Evolutionary conservation across 768 basidiomycete species (phyloP).

Genomic region (Pisolithus albus): DNA sequence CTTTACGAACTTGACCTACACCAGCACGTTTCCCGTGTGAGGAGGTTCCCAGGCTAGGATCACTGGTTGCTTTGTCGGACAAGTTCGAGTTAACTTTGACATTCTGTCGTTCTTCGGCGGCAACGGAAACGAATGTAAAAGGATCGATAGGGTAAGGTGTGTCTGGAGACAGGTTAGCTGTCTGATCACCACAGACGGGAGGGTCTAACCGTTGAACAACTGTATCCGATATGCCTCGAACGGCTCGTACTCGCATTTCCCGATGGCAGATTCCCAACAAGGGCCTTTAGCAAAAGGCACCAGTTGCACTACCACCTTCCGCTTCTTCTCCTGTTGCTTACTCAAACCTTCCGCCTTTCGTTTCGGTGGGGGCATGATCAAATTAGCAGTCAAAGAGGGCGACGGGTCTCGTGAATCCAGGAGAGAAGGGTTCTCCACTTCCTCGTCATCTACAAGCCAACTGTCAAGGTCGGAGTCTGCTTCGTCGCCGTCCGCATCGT

Average conservation of each 20-base stretch:
- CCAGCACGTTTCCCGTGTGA: conserved; percentile 22
- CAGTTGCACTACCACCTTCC: conserved; percentile 71
- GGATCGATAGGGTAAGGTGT: conserved; percentile 69
- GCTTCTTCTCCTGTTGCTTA: conserved; percentile 53
- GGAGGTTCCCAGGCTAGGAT: conserved; percentile 9
- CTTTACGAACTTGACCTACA: conserved; percentile 37
- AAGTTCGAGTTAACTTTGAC: conserved; percentile 27
- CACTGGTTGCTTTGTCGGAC: conserved; percentile 29
- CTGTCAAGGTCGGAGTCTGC: conserved; percentile 35
- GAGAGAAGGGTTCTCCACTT: conserved; percentile 50
- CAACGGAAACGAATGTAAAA: conserved; percentile 60
- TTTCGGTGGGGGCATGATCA: conserved; percentile 43
- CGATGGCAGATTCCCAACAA: conserved; percentile 66
- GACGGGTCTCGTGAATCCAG: conserved; percentile 34
- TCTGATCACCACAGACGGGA: background rate
- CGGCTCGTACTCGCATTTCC: conserved; percentile 58
- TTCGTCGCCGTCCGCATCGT: conserved; percentile 53
- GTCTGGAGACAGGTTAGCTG: conserved; percentile 39
- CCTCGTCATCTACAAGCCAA: conserved; percentile 56
- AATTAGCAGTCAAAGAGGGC: conserved; percentile 22
- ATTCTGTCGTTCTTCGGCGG: conserved; percentile 30
- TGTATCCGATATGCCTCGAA: conserved; percentile 74
- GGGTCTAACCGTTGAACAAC: conserved; percentile 69
- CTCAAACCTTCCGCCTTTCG: conserved; percentile 53
- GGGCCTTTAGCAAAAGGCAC: conserved; percentile 81